Conservation (phyloP, 1,284 basidiomycete species). For the Tylopilus orsonianus region DNA sequence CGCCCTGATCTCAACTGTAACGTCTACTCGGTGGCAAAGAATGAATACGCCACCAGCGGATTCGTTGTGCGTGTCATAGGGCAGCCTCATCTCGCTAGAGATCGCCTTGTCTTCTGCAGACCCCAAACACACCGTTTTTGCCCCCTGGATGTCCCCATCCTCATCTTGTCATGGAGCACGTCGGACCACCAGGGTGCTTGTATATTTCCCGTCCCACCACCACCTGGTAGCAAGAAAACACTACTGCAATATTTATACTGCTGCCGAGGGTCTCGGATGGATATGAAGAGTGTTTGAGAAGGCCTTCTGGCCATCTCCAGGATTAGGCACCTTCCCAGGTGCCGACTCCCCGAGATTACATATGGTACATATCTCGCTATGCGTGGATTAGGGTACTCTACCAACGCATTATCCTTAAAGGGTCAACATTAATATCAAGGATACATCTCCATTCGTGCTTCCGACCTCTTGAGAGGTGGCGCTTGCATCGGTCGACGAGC, state of each 20-base stretch:
- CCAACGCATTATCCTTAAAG: constrained; percentile 24
- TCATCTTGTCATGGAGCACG: constrained; percentile 42
- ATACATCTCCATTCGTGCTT: constrained; percentile 49
- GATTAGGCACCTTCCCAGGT: constrained; percentile 26
- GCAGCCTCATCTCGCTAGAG: constrained; percentile 53
- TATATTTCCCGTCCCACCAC: constrained; percentile 13
- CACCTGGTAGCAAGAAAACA: constrained; percentile 19
- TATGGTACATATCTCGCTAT: constrained; percentile 45
- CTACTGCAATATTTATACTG: constrained; percentile 49
- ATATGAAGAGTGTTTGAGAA: constrained; percentile 63
- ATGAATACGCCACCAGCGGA: constrained; percentile 19
- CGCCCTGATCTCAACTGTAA: constrained; percentile 13
- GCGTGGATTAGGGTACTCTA: neutral
- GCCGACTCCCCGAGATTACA: constrained; percentile 54
- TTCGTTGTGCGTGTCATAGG: constrained; percentile 52
- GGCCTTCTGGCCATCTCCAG: constrained; percentile 50
- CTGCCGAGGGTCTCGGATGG: constrained; percentile 61
- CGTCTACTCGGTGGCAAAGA: constrained; percentile 11
- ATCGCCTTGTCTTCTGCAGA: constrained; percentile 44
- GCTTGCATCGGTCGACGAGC: constrained; percentile 31
- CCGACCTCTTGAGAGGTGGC: constrained; percentile 61
- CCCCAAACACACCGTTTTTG: constrained; percentile 51
- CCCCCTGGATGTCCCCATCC: constrained; percentile 66
- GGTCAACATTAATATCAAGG: constrained; percentile 42
- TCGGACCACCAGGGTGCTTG: constrained; percentile 26